Percentiles rank a stretch among this genome's conserved stretches.
Evolutionary conservation across 2,329 filamentous ascomycete species (phyloP).

Genomic region (Thermoascus crustaceus): DNA sequence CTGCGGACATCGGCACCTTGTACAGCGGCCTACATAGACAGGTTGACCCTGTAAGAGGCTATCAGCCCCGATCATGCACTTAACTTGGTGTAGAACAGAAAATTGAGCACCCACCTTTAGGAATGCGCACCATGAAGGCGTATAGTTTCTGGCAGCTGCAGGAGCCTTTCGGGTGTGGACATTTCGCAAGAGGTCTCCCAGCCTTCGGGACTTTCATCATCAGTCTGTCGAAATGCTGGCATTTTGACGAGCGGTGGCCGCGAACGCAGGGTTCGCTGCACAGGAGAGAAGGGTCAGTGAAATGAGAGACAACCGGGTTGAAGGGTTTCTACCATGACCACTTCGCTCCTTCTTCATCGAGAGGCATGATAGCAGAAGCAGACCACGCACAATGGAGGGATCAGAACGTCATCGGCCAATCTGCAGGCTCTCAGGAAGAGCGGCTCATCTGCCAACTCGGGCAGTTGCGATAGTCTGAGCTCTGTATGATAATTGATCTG

Average conservation of each 20-base stretch:
- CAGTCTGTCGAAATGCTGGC: slow-evolving; percentile 40
- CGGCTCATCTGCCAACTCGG: no score
- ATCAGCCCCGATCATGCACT: no score
- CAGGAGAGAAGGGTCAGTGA: slow-evolving; percentile 2
- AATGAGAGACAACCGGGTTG: background rate
- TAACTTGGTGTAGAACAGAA: background rate
- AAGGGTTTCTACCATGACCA: slow-evolving; percentile 34
- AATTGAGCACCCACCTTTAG: slow-evolving; percentile 27
- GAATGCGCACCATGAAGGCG: slow-evolving; percentile 39
- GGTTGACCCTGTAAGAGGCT: slow-evolving; percentile 24
- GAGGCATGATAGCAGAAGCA: slow-evolving; percentile 32
- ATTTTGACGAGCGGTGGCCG: slow-evolving; percentile 43
- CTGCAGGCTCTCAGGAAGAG: background rate
- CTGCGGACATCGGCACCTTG: slow-evolving; percentile 23
- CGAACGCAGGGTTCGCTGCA: slow-evolving; percentile 41
- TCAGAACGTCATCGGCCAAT: background rate
- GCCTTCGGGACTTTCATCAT: slow-evolving; percentile 45
- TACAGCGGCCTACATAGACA: slow-evolving; percentile 37
- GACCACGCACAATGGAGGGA: no score
- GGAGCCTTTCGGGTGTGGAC: slow-evolving; percentile 36
- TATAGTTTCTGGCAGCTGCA: slow-evolving; percentile 36
- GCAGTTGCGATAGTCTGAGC: no score
- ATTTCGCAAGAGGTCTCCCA: slow-evolving; percentile 40
- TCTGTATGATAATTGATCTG: no score
- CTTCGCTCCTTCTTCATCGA: slow-evolving; percentile 37